Evolutionary conservation across 805 yeast genomes (phyloP), one percentile per base, ranked within the genome.

Genomic region (Maudiozyma saulgeensis): DNA sequence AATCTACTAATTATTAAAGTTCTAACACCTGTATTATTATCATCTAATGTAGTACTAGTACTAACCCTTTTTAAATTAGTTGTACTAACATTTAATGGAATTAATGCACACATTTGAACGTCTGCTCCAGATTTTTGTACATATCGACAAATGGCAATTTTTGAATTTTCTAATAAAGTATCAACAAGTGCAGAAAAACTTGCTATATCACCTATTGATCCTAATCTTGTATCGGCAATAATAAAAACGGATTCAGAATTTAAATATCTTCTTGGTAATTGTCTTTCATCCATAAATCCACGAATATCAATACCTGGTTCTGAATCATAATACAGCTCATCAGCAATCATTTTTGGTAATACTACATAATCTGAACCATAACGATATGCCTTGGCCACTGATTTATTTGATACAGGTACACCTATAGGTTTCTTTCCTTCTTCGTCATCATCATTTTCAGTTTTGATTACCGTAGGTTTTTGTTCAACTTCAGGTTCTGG

Each of bases 341-440:
- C 68, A 34, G 71, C 70, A 41, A 83, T 61, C 2, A 73, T 71
- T 0, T 71, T 64, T 13, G 82, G 79, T 6, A 85, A 59, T 0
- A 80, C 78, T 2, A 81, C 74, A 13, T 77, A 68, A 8, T 79
- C 75, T 1, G 72, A 68, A 2, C 95, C 91, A 58, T 81, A 88
- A 53, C 77, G 76, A 61, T 78, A 87, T 0, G 85, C 95, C 37
- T 77, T 77, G 4, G 74, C 73, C 25, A 78, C 69, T 6, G 73
- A 73, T 1, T 68, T 67, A 38, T 63, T 63, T 13, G 59, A 51
- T 1, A 62, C 61, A 23, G 4, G 69, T 66, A 26, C 45, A 15
- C 38, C 38, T n/a, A 11, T n/a, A 5, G 18, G 1, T 13, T 15
- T 13, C 18, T 35, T 13, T 7, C 9, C 38, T n/a, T 35, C 38